These are phyloP conservation scores for Scedosporium boydii DNA, from an alignment of 2,329 filamentous ascomycete species.

Conservation along the genomic window DNA sequence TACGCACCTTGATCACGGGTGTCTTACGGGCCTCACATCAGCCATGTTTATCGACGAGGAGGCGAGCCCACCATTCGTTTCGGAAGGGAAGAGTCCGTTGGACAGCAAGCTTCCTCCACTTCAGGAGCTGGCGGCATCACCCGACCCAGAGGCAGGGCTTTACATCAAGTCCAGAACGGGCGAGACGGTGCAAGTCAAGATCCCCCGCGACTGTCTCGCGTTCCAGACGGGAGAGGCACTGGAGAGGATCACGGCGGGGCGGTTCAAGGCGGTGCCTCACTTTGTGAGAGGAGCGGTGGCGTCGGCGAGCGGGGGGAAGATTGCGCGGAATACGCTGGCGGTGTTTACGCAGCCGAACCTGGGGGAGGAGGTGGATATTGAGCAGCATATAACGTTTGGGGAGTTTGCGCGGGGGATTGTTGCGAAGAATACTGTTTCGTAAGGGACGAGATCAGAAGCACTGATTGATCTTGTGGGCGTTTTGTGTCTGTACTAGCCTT, in stretches of 20 bases:
- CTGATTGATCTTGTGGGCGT: not conserved
- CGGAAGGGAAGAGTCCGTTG: conserved; percentile 13
- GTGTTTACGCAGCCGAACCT: conserved; percentile 97
- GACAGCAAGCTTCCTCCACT: conserved; percentile 38
- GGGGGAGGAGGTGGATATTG: conserved; percentile 64
- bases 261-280: conserved; percentile 90
- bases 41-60: conserved; percentile 92
- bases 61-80: conserved; percentile 25
- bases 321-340: conserved; percentile 81
- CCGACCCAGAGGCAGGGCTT: conserved; percentile 78
- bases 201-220: conserved; percentile 82
- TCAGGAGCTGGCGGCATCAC: conserved; percentile 62
- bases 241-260: conserved; percentile 81
- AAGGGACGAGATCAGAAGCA: not conserved
- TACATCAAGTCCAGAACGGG: conserved; percentile 86
- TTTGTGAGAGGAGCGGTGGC: conserved; percentile 73
- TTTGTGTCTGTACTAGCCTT: not conserved
- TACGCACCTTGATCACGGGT: conserved; percentile 83
- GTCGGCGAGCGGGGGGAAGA: conserved; percentile 36
- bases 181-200: conserved; percentile 79
- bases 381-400: conserved; percentile 60
- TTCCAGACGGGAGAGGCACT: conserved; percentile 95
- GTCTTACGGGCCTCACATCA: conserved; percentile 84
- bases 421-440: conserved; percentile 47
- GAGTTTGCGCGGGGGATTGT: conserved; percentile 60